phyloP scores from a whole-genome alignment of 75 land plant genomes.

The Pseudotsuga menziesii region DNA sequence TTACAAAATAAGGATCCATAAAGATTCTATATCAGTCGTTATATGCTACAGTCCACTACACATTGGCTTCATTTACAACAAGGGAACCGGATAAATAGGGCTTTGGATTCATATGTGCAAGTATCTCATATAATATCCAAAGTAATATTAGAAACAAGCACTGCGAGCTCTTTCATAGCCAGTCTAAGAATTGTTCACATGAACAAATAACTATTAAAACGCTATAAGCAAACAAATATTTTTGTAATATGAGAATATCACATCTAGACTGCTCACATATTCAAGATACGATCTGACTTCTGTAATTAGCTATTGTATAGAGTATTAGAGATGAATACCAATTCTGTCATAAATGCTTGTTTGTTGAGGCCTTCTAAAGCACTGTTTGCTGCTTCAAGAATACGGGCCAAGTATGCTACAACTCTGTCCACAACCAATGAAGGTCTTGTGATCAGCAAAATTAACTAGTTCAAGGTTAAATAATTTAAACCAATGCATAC shows the following conservation, averaged over 20 bases:
- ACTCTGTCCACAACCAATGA: conserved; percentile 50
- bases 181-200: background rate
- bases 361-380: conserved; percentile 95
- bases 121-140: background rate
- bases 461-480: background rate
- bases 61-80: background rate
- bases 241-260: background rate
- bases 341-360: conserved; percentile 96
- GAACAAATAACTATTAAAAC: background rate
- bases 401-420: conserved; percentile 89
- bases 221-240: background rate
- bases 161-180: background rate
- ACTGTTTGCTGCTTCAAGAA: conserved; percentile 82
- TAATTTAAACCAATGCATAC: background rate
- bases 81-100: background rate
- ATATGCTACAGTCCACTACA: background rate
- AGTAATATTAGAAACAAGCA: background rate
- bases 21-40: background rate
- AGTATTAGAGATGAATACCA: conserved; percentile 42
- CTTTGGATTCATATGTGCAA: background rate
- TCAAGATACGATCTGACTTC: background rate
- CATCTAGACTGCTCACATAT: background rate
- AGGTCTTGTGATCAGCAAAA: background rate
- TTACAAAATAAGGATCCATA: background rate
- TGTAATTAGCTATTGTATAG: background rate